Evolutionary conservation across 2,329 filamentous ascomycete genomes (phyloP).

Genomic region (Cytospora leucostoma): DNA sequence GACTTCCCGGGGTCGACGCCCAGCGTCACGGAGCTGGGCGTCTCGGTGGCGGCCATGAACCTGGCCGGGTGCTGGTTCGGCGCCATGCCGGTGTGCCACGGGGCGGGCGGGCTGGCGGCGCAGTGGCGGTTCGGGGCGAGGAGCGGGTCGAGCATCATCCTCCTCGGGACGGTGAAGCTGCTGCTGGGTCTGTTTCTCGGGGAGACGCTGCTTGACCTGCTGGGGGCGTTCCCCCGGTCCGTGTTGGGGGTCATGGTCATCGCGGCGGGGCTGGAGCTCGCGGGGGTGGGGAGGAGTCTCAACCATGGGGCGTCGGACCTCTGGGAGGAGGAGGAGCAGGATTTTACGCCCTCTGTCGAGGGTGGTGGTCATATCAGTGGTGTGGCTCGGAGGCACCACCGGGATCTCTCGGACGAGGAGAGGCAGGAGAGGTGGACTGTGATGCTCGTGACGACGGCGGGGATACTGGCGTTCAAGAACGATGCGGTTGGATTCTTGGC

Average conservation of each 20-base stretch:
- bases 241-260: conserved; percentile 87
- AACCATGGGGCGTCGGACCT: conserved; percentile 69
- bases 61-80: conserved; percentile 86
- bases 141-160: conserved; percentile 78
- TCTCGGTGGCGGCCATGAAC: conserved; percentile 85
- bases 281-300: conserved; percentile 79
- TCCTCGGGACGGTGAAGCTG: conserved; percentile 77
- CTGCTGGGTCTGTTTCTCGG: conserved; percentile 75
- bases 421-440: conserved; percentile 78
- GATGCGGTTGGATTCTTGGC: conserved; percentile 85
- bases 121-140: conserved; percentile 91
- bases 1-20: conserved; percentile 58
- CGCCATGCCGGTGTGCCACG: conserved; percentile 93
- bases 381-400: conserved; percentile 48
- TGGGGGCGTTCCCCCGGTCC: conserved; percentile 72
- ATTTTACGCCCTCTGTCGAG: conserved; percentile 46
- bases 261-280: conserved; percentile 83
- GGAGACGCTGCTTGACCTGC: conserved; percentile 68
- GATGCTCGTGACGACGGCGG: conserved; percentile 85
- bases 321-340: conserved; percentile 46
- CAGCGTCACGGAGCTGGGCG: conserved; percentile 72
- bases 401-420: conserved; percentile 65
- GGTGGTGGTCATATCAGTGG: conserved; percentile 30
- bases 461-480: conserved; percentile 83
- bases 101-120: conserved; percentile 84